Base-by-base conservation (phyloP, 768 basidiomycete species). In the Pisolithus microcarpus region DNA sequence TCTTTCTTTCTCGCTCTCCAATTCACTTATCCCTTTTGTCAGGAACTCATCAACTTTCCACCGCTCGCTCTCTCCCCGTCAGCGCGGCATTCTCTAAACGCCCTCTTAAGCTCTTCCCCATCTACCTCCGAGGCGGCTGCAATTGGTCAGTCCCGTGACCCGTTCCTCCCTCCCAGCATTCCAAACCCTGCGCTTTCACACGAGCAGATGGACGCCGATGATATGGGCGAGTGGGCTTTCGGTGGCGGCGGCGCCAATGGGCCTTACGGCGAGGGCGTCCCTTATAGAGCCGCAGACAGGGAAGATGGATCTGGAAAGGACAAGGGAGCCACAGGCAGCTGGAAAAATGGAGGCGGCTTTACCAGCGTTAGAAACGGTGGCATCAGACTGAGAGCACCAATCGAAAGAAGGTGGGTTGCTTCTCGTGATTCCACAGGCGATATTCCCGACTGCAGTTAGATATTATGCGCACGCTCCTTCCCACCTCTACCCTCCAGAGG, bases 11-110 rank as follows among this genome's bases (percentile, higher is more conserved):
- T 36, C 21, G 40, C 28, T 40, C n/a, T 23, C 24, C 39, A 49
- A 50, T 39, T 46, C 26, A 30, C 39, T 56, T 21, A 58, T 26
- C 30, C 6, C 21, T 9, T 23, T 18, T 44, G 9, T 2, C 55
- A 97, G 94, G 95, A 97, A 74, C 78, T 98, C 50, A 82, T 97
- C 66, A 77, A 72, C 47, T 95, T 95, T 60, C 90, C 92, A 0
- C 74, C 83, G 30, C 80, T 93, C n/a, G 66, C 73, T 10, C 75
- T 96, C 3, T 79, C 90, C 0, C 63, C 75, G 2, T 72, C 83
- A 38, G 76, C 94, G 46, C 82, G 84, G 2, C 77, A 83, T 50
- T 82, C 90, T 0, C 72, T 87, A 30, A 34, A 21, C 21, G 45
- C 30, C 19, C 45, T 36, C n/a, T 31, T 46, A 13, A 19, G 18